phyloP scores from a whole-genome alignment of 768 basidiomycete species.

The Amanita rubescens region DNA sequence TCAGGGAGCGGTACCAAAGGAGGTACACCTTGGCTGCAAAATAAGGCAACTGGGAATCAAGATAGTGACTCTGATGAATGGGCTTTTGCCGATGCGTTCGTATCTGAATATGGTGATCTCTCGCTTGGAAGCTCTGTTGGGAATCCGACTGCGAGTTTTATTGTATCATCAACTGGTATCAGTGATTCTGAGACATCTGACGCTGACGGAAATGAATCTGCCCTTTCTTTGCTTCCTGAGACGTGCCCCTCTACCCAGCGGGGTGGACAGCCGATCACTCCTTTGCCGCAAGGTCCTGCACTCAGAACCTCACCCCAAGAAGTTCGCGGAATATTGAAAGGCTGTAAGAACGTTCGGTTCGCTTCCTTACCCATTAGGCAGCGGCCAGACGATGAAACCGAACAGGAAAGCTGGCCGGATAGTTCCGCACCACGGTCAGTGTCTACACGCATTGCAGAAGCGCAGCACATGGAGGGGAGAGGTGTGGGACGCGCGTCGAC shows the following conservation, averaged over 20 bases:
- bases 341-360: conserved; percentile 7
- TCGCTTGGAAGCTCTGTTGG: conserved; percentile 4
- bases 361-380: conserved; percentile 5
- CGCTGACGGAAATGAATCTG: not conserved
- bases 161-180: conserved; percentile 1
- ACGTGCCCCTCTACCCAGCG: not conserved
- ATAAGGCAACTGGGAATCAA: not conserved
- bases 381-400: not conserved
- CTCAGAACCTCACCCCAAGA: not conserved
- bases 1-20: not conserved
- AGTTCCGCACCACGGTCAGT: not conserved
- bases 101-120: conserved; percentile 4
- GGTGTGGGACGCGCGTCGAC: not conserved
- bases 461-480: not conserved
- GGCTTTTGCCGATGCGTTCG: conserved; percentile 4
- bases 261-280: not conserved
- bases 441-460: not conserved
- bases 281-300: not conserved
- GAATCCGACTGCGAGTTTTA: not conserved
- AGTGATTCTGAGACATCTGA: not conserved
- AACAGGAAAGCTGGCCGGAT: not conserved
- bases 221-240: not conserved
- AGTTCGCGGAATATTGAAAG: conserved; percentile 3
- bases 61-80: conserved; percentile 1
- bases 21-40: not conserved